Percentiles rank a stretch among this genome's conserved stretches.
These are phyloP conservation scores for Diaporthe sp. DNA, from an alignment of 2,329 filamentous ascomycete genomes.

Conservation along the genomic window DNA sequence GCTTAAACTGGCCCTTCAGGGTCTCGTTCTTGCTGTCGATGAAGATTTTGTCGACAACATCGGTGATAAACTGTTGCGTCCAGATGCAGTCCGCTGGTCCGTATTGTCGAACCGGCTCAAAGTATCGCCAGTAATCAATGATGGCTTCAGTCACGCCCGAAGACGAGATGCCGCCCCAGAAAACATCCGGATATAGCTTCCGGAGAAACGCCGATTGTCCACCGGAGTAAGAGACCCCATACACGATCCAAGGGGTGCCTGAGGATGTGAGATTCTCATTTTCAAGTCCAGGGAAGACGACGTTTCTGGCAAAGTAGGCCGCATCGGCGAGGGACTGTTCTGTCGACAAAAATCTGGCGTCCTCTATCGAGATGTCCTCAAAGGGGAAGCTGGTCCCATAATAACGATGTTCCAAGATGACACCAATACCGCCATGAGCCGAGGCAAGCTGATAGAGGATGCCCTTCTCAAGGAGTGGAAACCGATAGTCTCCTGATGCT, in stretches of 20 bases:
- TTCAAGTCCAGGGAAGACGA: slow-evolving; percentile 78
- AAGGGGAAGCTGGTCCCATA: slow-evolving; percentile 83
- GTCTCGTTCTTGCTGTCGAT: slow-evolving; percentile 53
- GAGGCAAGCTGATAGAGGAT: slow-evolving; percentile 78
- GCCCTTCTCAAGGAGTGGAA: slow-evolving; percentile 82
- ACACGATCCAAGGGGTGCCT: slow-evolving; percentile 79
- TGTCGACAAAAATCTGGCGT: slow-evolving; percentile 83
- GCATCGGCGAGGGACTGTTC: slow-evolving; percentile 87
- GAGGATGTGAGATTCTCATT: slow-evolving; percentile 75
- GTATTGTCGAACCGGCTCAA: slow-evolving; percentile 63
- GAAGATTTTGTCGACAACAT: slow-evolving; percentile 65
- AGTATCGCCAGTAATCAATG: slow-evolving; percentile 79
- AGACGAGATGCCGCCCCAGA: slow-evolving; percentile 83
- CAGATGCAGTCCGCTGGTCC: slow-evolving; percentile 72
- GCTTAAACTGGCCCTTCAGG: slow-evolving; percentile 59
- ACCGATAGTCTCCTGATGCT: slow-evolving; percentile 69
- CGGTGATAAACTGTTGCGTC: slow-evolving; percentile 69
- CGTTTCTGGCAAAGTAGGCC: slow-evolving; percentile 82
- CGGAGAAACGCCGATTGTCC: slow-evolving; percentile 82
- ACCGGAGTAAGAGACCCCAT: slow-evolving; percentile 88
- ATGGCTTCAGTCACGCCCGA: slow-evolving; percentile 85
- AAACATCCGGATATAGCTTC: slow-evolving; percentile 81
- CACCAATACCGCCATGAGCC: slow-evolving; percentile 80
- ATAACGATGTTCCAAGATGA: slow-evolving; percentile 89
- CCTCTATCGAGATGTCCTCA: slow-evolving; percentile 74